Base-by-base conservation (phyloP, 352 stramenopile genomes). In the Globisporangium paroecandrum region DNA sequence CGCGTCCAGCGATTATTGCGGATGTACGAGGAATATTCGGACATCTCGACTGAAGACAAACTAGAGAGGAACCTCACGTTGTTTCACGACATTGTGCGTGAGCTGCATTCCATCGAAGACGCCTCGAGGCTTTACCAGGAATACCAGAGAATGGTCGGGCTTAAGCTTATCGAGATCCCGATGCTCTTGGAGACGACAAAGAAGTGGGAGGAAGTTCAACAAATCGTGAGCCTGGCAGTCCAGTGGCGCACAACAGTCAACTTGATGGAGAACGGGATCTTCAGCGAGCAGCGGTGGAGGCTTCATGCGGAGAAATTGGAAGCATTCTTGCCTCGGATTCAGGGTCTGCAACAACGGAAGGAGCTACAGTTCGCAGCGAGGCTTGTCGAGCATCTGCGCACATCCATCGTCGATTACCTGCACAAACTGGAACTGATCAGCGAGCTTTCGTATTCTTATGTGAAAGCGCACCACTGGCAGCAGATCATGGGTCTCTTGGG, bases 251-350 rank as follows among this genome's bases (percentile, higher is more conserved):
- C 62, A 0, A 66, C 75, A 0, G 76, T 78, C 13, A 73, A 77
- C 41, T 58, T 75, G 22, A 92, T 90, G 80, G 82, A 90, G 61
- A 84, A 80, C n/a, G 79, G 77, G 0, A 83, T 90, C 55, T 90
- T 92, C 65, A 76, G 74, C 4, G 77, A 87, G 15, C 84, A 92
- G 69, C 77, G 81, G 20, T 92, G 84, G 84, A 41, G 53, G 49
- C 25, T 29, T 6, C 78, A 90, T 56, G 64, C 73, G 1, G 74
- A 82, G 15, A 77, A 70, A 32, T 66, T 90, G 3, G 66, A 65
- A 9, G 55, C 38, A 6, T 86, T 89, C 25, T 49, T 85, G 20
- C 69, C 73, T 13, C 66, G 72, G 1, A 72, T 89, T 56, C 62
- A 71, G 1, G 66, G 62, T 10, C 69, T 89, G 9, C 72, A 82